Evolutionary conservation across 306 rosid genomes (phyloP).

Genomic region (Begonia peltatifolia): DNA sequence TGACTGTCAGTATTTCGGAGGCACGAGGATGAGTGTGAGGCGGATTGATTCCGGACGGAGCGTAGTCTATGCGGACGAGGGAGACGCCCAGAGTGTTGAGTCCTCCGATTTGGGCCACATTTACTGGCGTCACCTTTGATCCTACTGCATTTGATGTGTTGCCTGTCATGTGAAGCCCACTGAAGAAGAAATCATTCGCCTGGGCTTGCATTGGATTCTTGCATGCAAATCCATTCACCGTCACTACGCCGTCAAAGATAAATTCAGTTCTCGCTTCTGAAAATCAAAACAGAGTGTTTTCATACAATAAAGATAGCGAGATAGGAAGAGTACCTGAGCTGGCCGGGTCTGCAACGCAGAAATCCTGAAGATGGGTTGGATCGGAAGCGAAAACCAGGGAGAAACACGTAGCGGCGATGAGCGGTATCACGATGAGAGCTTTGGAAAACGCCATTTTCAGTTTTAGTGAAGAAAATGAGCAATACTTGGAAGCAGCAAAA

Average conservation of each 20-base stretch:
- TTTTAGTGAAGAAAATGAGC: too few relatives aligned
- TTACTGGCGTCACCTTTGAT: conserved; percentile 14
- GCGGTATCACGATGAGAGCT: too few relatives aligned
- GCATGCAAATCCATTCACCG: conserved; percentile 17
- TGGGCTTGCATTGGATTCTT: conserved; percentile 15
- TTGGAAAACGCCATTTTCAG: not conserved
- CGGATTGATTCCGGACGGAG: conserved; percentile 19
- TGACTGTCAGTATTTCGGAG: conserved; percentile 19
- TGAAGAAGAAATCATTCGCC: conserved; percentile 14
- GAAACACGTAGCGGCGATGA: not conserved
- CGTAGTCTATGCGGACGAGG: conserved; percentile 19
- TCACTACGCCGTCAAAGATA: conserved; percentile 4
- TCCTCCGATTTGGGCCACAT: conserved; percentile 15
- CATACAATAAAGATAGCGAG: too few relatives aligned
- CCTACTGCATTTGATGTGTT: conserved; percentile 15
- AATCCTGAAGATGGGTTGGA: conserved; percentile 27
- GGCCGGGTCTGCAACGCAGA: conserved; percentile 25
- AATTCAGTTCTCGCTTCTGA: too few relatives aligned
- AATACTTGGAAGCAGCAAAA: too few relatives aligned
- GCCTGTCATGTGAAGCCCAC: conserved; percentile 15
- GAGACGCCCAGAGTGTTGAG: conserved; percentile 29
- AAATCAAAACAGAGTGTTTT: too few relatives aligned
- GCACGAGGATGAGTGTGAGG: conserved; percentile 35
- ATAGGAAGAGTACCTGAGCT: conserved; percentile 5
- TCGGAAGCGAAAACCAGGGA: conserved; percentile 11